phyloP scores from a whole-genome alignment of 176 grass and related monocot genomes.

The Zoysia japonica region DNA sequence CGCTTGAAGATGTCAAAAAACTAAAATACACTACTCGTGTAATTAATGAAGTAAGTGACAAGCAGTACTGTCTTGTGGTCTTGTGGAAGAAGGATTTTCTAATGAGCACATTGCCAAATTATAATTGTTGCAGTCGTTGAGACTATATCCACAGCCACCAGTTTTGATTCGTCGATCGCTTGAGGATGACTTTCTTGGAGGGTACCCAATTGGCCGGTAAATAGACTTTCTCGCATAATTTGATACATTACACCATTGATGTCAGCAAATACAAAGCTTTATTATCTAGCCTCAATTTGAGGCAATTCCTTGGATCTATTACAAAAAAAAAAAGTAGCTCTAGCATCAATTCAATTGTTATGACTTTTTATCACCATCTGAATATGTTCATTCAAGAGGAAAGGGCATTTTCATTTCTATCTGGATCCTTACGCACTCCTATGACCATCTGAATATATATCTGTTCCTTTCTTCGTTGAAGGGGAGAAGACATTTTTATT shows the following conservation, averaged over 20 bases:
- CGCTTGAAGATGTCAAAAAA: conserved; percentile 86
- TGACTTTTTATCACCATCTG: neutral
- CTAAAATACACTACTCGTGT: conserved; percentile 87
- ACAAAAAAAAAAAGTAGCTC: neutral
- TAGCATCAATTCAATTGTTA: neutral
- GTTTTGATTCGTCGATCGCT: conserved; percentile 92
- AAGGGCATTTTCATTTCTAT: conserved; percentile 10
- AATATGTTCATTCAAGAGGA: conserved; percentile 47
- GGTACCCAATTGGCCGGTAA: conserved; percentile 85
- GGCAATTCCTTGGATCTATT: neutral
- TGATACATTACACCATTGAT: neutral
- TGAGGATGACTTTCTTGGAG: conserved; percentile 81
- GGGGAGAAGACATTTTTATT: conserved; percentile 92
- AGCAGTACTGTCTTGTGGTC: neutral
- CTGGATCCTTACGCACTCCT: no score
- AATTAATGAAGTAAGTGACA: conserved; percentile 85
- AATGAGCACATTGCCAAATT: conserved; percentile 14
- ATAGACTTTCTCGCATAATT: neutral
- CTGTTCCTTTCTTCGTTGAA: no score
- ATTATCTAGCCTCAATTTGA: conserved; percentile 1
- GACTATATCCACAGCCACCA: conserved; percentile 92
- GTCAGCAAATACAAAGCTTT: neutral
- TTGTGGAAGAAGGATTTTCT: neutral
- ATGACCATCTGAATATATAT: no score
- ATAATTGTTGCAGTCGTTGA: conserved; percentile 72